Conservation (phyloP, 2,329 filamentous ascomycete species). For the Rachicladosporium sp. region DNA sequence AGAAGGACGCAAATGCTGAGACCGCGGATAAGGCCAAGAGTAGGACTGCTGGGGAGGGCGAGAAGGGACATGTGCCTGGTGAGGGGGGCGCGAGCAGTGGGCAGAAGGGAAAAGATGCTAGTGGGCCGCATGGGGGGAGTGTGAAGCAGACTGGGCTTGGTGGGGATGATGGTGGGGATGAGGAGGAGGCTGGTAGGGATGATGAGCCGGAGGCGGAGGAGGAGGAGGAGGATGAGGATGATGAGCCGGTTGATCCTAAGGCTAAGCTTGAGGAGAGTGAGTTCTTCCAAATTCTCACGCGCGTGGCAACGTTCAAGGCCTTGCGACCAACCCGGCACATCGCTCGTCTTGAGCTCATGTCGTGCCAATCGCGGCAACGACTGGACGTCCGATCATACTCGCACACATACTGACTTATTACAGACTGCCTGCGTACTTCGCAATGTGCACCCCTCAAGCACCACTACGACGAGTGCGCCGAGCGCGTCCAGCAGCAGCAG, state of each 20-base stretch:
- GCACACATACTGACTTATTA: conserved; percentile 3
- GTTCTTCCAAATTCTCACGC: conserved; percentile 22
- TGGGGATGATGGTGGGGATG: conserved; percentile 36
- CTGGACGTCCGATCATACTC: background rate
- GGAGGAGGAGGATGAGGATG: conserved; percentile 64
- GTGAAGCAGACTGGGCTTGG: conserved; percentile 25
- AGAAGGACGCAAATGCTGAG: conserved; percentile 32
- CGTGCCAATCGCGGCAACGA: background rate
- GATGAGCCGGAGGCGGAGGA: conserved; percentile 58
- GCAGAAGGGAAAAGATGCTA: conserved; percentile 13
- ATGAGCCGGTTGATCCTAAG: conserved; percentile 75
- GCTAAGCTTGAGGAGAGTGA: conserved; percentile 83
- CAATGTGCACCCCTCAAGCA: conserved; percentile 83
- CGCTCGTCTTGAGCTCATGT: no score
- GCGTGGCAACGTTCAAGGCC: background rate
- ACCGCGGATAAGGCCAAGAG: conserved; percentile 23
- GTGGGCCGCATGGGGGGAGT: conserved; percentile 16
- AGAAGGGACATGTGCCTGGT: conserved; percentile 17
- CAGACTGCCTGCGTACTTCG: conserved; percentile 82
- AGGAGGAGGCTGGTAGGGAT: conserved; percentile 43
- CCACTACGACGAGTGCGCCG: conserved; percentile 96
- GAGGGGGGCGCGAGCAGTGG: conserved; percentile 17
- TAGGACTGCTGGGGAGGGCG: conserved; percentile 7
- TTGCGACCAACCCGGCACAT: background rate
- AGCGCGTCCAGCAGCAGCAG: conserved; percentile 70